A percentile compares a stretch with the other conserved stretches of the same genome.
Evolutionary conservation across 169 alveolate species (phyloP).

Genomic region (Plasmodium relictum): DNA sequence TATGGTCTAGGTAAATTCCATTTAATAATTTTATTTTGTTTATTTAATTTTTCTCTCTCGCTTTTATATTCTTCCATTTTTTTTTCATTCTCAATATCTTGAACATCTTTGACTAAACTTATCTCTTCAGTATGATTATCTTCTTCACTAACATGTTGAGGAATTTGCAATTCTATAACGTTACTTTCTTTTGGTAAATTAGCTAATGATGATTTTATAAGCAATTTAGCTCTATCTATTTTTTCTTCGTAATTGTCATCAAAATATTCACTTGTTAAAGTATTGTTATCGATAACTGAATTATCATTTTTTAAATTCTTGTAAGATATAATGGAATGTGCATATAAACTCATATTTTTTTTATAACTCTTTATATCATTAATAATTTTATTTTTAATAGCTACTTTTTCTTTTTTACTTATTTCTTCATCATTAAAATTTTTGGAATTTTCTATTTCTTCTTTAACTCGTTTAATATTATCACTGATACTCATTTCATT

Average conservation of each 20-base stretch:
- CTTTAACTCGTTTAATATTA: conserved; percentile 24
- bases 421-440: conserved; percentile 3
- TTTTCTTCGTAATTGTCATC: conserved; percentile 80
- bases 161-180: conserved; percentile 80
- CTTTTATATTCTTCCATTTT: conserved; percentile 31
- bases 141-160: conserved; percentile 47
- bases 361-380: conserved; percentile 57
- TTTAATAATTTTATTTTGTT: conserved; percentile 60
- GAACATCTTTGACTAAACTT: conserved; percentile 76
- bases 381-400: conserved; percentile 38
- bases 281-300: conserved; percentile 17
- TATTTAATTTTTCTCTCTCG: conserved; percentile 55
- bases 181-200: conserved; percentile 84
- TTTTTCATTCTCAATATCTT: conserved; percentile 44
- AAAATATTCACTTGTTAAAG: conserved; percentile 26
- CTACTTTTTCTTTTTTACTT: conserved; percentile 4
- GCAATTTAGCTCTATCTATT: conserved; percentile 85
- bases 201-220: conserved; percentile 83
- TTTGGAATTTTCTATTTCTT: conserved; percentile 34
- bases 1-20: conserved; percentile 74
- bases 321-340: conserved; percentile 50
- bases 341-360: conserved; percentile 52
- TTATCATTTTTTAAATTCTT: conserved; percentile 23
- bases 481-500: conserved; percentile 2
- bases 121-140: conserved; percentile 31